Base-by-base conservation (phyloP, 768 basidiomycete species). In the Austroboletus eburneus region DNA sequence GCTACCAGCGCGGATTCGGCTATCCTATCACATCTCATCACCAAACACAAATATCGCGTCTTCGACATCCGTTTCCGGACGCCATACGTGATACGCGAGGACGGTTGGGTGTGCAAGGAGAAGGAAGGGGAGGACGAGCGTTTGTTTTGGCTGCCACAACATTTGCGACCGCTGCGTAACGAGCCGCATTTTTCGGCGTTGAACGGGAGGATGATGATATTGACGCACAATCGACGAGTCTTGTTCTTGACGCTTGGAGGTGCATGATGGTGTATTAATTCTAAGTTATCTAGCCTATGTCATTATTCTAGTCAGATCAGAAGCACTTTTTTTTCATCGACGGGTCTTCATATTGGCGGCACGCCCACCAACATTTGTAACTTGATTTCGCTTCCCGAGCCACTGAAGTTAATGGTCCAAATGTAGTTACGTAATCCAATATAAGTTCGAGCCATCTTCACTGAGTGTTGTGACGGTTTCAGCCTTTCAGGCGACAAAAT, bases 91-190 rank as follows among this genome's bases (percentile, higher is more conserved):
- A 36, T 54, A 34, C 50, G 35, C 6, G 32, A 46, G 8, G 52
- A 54, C 17, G 52, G 52, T 9, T 54, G 52, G 52, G 39, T 54
- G 23, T 48, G 41, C 36, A 20, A 48, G 3, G 52, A 9, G 4
- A 10, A 5, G 6, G 25, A 27, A 10, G 25, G 25, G 25, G 25
- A 27, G 25, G 38, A 51, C 24, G 37, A 39, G 24, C 39, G 39
- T 6, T 29, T 52, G 32, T 52, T 54, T 30, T 54, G 52, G 52
- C 39, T 54, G 4, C 52, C 52, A 3, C 42, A 39, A 18, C 45
- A 46, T 44, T 12, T 54, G 24, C 45, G 52, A 10, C 52, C 52
- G 35, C 8, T 33, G 27, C 16, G 13, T 9, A 14, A 13, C 18
- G 23, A 45, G 20, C 30, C 23, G 2, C 43, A 45, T 9, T 46